Base-by-base conservation (phyloP, 495 filamentous ascomycete genomes). In the Margaritispora aquatica region DNA sequence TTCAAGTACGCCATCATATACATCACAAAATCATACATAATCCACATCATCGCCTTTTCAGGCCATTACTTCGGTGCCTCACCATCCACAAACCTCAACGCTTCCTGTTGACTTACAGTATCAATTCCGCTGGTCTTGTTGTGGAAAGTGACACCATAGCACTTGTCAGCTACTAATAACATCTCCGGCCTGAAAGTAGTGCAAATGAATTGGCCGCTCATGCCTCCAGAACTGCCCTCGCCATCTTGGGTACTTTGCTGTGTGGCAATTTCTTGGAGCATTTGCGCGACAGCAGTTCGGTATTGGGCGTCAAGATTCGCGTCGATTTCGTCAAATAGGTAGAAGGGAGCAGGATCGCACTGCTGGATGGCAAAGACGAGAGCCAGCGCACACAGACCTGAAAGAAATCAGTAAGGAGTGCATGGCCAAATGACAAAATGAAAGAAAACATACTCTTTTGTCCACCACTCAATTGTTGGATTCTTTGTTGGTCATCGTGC, bases 241-340 rank as follows among this genome's bases (percentile, higher is more conserved):
- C 76, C 77, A 24, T 61, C 51, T 4, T 68, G 57, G 22, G 74
- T 77, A 55, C 74, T 72, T 44, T 79, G 78, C 60, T 77, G 76
- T 50, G 72, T 68, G 10, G 89, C 89, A 63, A 93, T 89, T 41
- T 85, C 84, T 64, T 89, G 75, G 19, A 98, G 78, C 79, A 97
- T 89, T 61, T 87, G 79, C 3, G 94, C 94, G 22, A 96, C 92
- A 0, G 93, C 92, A 2, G 92, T 96, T 36, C 94, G 84, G 76
- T 98, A 98, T 74, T 97, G 94, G 8, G 92, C 92, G 72, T 99
- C 94, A 21, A 99, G 82, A 70, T 97, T 97, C 69, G 94, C 94
- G 71, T 99, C 94, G 67, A 99, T 96, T 75, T 99, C 94, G 70
- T 99, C 94, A 62, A 99, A 99, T 62, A 99, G 89, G 73, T 97